Conservation (phyloP, 495 filamentous ascomycete species). For the Aspergillus ellipticus region DNA sequence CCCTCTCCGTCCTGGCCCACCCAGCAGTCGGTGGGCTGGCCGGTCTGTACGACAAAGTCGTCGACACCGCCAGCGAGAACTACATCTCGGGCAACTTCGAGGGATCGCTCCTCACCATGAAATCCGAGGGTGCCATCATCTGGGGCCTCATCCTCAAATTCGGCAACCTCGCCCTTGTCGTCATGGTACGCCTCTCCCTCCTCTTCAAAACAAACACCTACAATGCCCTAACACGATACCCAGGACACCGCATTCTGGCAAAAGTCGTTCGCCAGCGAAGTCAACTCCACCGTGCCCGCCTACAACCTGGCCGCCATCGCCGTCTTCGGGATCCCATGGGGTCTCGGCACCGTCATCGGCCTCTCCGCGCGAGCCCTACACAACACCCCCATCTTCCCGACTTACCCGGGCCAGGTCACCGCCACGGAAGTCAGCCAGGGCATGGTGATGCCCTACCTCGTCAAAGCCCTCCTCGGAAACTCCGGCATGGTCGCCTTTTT, state of each 20-base stretch:
- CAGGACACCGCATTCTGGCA: constrained; percentile 54
- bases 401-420: constrained; percentile 45
- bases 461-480: constrained; percentile 48
- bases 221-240: too few relatives aligned
- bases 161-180: constrained; percentile 47
- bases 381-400: constrained; percentile 46
- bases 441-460: constrained; percentile 43
- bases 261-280: constrained; percentile 45
- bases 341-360: constrained; percentile 47
- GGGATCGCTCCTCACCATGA: constrained; percentile 47
- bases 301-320: constrained; percentile 44
- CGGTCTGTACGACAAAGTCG: constrained; percentile 38
- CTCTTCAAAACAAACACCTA: neutral
- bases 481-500: constrained; percentile 48
- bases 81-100: constrained; percentile 44
- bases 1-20: constrained; percentile 30
- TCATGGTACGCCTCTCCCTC: constrained; percentile 35
- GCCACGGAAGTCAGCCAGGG: constrained; percentile 41
- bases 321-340: constrained; percentile 49
- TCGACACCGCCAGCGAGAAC: constrained; percentile 28
- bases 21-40: constrained; percentile 27
- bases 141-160: constrained; percentile 47
- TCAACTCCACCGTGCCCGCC: constrained; percentile 38
- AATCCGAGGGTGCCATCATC: constrained; percentile 49
- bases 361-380: constrained; percentile 46